phyloP scores from a whole-genome alignment of 1,284 basidiomycete genomes.

The Trichosporon faecale region DNA sequence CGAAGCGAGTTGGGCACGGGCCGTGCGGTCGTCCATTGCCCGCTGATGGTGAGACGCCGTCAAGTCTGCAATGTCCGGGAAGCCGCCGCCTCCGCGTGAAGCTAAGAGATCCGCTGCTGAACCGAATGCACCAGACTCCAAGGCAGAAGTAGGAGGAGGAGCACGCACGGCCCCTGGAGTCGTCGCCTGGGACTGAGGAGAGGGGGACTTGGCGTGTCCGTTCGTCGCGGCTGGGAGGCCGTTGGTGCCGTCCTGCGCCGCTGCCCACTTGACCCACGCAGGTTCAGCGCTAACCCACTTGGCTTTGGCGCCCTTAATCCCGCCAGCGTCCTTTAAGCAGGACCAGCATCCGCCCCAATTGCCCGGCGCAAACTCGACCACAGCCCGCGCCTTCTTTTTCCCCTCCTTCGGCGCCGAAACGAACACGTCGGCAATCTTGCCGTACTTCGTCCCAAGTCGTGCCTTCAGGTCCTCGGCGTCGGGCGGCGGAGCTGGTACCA shows the following conservation, averaged over 20 bases:
- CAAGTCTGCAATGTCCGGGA: constrained; percentile 22
- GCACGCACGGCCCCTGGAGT: constrained; percentile 14
- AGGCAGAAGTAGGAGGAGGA: constrained; percentile 24
- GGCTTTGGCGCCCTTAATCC: constrained; percentile 59
- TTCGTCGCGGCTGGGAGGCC: neutral
- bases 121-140: constrained; percentile 20
- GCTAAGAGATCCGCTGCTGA: constrained; percentile 28
- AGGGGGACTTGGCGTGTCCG: constrained; percentile 12
- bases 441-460: constrained; percentile 34
- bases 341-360: constrained; percentile 53
- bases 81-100: constrained; percentile 27
- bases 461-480: constrained; percentile 24
- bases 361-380: constrained; percentile 52
- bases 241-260: constrained; percentile 54
- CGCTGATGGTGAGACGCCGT: constrained; percentile 20
- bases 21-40: constrained; percentile 22
- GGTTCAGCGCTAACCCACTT: constrained; percentile 70
- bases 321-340: constrained; percentile 38
- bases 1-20: constrained; percentile 50
- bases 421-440: constrained; percentile 41
- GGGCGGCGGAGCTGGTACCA: constrained; percentile 34
- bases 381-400: constrained; percentile 54
- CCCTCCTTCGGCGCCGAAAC: constrained; percentile 30
- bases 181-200: neutral
- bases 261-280: constrained; percentile 66